phyloP scores from a whole-genome alignment of 2,329 filamentous ascomycete genomes.

The Colletotrichum graminicola region DNA sequence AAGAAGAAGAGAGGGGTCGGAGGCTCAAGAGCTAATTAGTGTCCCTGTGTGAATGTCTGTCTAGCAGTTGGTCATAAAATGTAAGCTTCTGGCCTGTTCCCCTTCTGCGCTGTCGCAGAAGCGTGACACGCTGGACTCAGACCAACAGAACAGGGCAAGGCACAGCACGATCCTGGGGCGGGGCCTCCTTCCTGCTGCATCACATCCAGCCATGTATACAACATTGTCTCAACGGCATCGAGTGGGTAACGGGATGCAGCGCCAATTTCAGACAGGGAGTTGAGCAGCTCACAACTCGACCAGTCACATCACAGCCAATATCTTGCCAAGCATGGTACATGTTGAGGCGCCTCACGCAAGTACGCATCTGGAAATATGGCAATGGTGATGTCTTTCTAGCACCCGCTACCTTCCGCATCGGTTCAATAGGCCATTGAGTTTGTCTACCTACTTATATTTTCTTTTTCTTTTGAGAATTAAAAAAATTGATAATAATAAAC shows the following conservation, averaged over 20 bases:
- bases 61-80: neutral
- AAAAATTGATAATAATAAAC: too few relatives aligned
- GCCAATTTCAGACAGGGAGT: neutral
- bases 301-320: slow-evolving; percentile 2
- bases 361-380: neutral
- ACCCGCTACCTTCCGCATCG: slow-evolving; percentile 3
- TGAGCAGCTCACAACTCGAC: neutral
- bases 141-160: neutral
- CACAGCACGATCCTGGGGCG: neutral
- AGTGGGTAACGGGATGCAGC: neutral
- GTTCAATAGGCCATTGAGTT: neutral
- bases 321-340: neutral
- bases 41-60: neutral
- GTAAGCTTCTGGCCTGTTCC: neutral
- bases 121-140: neutral
- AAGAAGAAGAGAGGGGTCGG: neutral
- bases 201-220: neutral
- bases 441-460: neutral
- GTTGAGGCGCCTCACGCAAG: neutral
- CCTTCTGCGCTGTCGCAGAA: slow-evolving; percentile 1
- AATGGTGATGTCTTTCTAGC: neutral
- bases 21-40: neutral
- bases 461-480: too few relatives aligned
- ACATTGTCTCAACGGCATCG: neutral
- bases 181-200: neutral